These are phyloP conservation scores for Zymoseptoria pseudotritici DNA, from an alignment of 2,329 filamentous ascomycete species.

Conservation along the genomic window DNA sequence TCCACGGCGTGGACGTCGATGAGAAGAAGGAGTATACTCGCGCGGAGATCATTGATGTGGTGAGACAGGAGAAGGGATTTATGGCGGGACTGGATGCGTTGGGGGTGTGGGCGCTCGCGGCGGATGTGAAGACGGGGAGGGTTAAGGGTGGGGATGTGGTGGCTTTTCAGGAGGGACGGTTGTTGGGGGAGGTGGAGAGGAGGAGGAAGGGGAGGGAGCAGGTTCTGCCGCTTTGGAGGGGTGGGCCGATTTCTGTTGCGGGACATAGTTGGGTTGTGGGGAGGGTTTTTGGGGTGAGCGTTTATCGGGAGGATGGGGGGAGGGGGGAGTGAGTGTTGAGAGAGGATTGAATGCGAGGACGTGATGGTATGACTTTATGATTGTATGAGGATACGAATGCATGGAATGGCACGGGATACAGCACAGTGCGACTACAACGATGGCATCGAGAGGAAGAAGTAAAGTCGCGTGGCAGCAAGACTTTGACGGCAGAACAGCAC, in stretches of 20 bases:
- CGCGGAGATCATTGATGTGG: slow-evolving; percentile 22
- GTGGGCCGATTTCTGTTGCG: slow-evolving; percentile 27
- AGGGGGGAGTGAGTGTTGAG: slow-evolving; percentile 9
- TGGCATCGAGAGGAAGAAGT: no score
- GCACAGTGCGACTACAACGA: no score
- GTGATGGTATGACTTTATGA: no score
- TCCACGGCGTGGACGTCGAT: slow-evolving; percentile 27
- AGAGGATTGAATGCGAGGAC: no score
- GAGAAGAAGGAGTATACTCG: slow-evolving; percentile 25
- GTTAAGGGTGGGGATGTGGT: slow-evolving; percentile 28
- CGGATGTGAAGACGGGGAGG: slow-evolving; percentile 24
- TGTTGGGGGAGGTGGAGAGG: slow-evolving; percentile 24
- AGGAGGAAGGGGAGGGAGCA: slow-evolving; percentile 26
- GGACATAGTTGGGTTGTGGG: slow-evolving; percentile 30
- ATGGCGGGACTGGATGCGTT: slow-evolving; percentile 24
- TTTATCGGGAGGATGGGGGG: slow-evolving; percentile 23
- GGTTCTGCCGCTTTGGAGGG: slow-evolving; percentile 31
- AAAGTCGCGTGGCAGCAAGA: no score
- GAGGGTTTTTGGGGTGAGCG: slow-evolving; percentile 27
- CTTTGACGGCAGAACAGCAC: no score
- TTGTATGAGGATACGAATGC: no score
- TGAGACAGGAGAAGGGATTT: slow-evolving; percentile 16
- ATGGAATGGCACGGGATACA: no score
- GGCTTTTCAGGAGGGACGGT: slow-evolving; percentile 25
- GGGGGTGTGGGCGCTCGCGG: slow-evolving; percentile 29